Percentiles rank a stretch among this genome's conserved stretches.
These are phyloP conservation scores for Leucocoprinus leucothites DNA, from an alignment of 768 basidiomycete species.

Conservation along the genomic window DNA sequence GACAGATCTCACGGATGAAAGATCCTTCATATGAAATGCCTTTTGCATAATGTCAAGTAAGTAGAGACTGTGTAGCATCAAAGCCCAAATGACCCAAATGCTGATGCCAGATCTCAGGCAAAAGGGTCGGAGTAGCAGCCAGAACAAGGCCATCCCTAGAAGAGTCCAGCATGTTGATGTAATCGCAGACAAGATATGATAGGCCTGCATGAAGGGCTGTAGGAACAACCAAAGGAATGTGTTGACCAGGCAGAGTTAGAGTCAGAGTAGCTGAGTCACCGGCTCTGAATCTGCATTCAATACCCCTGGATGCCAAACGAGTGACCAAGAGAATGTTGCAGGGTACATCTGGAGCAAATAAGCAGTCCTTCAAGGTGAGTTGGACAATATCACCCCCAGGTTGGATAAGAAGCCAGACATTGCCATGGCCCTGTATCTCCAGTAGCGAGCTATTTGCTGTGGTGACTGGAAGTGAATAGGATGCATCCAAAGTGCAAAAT, in stretches of 20 bases:
- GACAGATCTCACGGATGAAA: conserved; percentile 11
- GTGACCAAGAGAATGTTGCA: conserved; percentile 23
- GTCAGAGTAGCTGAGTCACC: background rate
- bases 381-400: conserved; percentile 4
- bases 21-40: conserved; percentile 14
- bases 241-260: background rate
- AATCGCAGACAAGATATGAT: background rate
- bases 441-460: conserved; percentile 21
- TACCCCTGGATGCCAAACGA: conserved; percentile 13
- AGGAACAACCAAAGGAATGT: background rate
- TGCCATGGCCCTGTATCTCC: conserved; percentile 7
- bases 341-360: conserved; percentile 21
- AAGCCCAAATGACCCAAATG: conserved; percentile 22
- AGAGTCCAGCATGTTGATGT: background rate
- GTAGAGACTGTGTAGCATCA: conserved; percentile 15
- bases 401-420: conserved; percentile 10
- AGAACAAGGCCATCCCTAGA: background rate
- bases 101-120: conserved; percentile 22
- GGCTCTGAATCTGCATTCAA: background rate
- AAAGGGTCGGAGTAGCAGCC: background rate
- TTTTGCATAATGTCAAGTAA: conserved; percentile 17
- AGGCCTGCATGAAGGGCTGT: background rate
- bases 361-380: conserved; percentile 18
- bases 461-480: conserved; percentile 4
- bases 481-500: conserved; percentile 17